These are phyloP conservation scores for Lotus japonicus DNA, from an alignment of 306 rosid genomes.

Conservation along the genomic window DNA sequence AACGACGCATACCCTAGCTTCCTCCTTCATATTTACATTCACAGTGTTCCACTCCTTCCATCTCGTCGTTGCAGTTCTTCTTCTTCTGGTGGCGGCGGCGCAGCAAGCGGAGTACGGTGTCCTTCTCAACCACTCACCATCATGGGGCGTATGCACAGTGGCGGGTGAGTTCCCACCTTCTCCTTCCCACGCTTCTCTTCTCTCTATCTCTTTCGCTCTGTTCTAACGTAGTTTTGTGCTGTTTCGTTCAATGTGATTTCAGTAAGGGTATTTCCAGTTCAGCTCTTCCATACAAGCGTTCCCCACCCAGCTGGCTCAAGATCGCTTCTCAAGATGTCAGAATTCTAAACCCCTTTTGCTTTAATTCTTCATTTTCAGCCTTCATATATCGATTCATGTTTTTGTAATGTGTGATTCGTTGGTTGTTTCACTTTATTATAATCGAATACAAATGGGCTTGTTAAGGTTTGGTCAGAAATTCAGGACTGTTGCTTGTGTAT, in stretches of 20 bases:
- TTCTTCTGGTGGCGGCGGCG: constrained; percentile 1
- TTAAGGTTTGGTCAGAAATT: no score
- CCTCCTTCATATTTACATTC: neutral
- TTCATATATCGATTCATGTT: no score
- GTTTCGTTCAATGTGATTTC: constrained; percentile 19
- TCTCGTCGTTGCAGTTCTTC: neutral
- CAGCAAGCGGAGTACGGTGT: neutral
- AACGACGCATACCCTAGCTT: neutral
- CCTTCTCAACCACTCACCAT: constrained; percentile 32
- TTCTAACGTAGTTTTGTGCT: neutral
- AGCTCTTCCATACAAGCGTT: constrained; percentile 80
- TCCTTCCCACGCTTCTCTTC: neutral
- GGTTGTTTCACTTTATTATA: neutral
- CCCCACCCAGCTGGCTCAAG: constrained; percentile 75
- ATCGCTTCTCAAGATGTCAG: constrained; percentile 70
- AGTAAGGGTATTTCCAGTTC: constrained; percentile 91
- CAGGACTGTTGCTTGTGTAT: no score
- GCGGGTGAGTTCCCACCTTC: constrained; percentile 39
- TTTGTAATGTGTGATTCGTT: neutral
- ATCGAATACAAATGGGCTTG: neutral
- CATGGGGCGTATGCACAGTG: constrained; percentile 90
- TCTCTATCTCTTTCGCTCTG: neutral
- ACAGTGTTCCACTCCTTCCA: neutral
- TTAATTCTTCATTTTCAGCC: neutral
- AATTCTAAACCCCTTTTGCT: neutral